Percentiles rank a stretch among this genome's conserved stretches.
These are phyloP conservation scores for Penicillium polonicum DNA, from an alignment of 2,329 filamentous ascomycete genomes.

Conservation along the genomic window DNA sequence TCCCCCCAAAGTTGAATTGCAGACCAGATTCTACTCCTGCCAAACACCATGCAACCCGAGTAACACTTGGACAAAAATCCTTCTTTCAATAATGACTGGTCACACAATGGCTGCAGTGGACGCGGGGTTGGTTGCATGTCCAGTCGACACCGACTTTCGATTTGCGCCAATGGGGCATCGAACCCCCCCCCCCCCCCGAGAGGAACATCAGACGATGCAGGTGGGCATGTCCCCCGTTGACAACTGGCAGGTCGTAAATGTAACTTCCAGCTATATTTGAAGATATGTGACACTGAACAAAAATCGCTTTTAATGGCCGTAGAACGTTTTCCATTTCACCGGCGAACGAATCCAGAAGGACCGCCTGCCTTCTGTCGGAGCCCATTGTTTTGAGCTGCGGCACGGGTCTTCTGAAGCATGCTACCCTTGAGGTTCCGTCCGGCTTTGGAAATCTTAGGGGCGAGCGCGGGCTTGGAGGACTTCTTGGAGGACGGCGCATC, in stretches of 20 bases:
- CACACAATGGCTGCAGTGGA: conserved; percentile 5
- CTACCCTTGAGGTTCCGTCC: conserved; percentile 39
- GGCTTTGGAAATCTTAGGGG: conserved; percentile 47
- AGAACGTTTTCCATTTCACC: conserved; percentile 17
- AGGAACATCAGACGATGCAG: not conserved
- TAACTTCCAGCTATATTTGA: not conserved
- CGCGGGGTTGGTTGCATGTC: conserved; percentile 3
- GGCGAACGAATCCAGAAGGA: conserved; percentile 40
- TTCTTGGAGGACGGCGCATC: conserved; percentile 35
- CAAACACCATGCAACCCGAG: conserved; percentile 12
- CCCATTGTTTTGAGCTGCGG: conserved; percentile 34
- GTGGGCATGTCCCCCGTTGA: not conserved
- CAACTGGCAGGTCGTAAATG: not conserved
- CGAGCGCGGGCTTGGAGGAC: conserved; percentile 40
- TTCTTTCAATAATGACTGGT: not conserved
- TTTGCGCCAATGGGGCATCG: conserved; percentile 4
- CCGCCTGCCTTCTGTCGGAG: conserved; percentile 40
- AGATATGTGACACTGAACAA: conserved; percentile 1
- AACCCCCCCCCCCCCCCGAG: not conserved
- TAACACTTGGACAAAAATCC: not conserved
- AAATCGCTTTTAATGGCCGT: not conserved
- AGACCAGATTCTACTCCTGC: conserved; percentile 5
- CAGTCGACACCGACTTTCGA: conserved; percentile 7
- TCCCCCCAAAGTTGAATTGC: not conserved
- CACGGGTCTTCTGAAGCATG: conserved; percentile 41